Percentiles rank a stretch among this genome's conserved stretches.
Evolutionary conservation across 768 basidiomycete species (phyloP).

Genomic region (Podaxis sp.): DNA sequence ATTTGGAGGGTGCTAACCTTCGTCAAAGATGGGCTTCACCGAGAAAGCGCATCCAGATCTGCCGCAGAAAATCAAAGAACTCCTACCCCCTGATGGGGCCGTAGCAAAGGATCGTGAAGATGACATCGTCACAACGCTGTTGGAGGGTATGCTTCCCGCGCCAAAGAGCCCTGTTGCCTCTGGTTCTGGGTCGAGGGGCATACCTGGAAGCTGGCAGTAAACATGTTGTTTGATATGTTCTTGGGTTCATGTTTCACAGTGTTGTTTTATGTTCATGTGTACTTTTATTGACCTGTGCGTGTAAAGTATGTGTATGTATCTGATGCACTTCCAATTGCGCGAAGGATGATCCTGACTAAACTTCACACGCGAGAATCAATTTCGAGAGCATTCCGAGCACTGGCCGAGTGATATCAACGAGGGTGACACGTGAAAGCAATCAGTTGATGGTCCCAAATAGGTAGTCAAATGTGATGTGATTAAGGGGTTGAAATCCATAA

Average conservation of each 20-base stretch:
- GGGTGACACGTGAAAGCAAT: neutral
- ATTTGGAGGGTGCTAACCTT: slow-evolving; percentile 13
- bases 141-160: slow-evolving; percentile 56
- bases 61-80: slow-evolving; percentile 46
- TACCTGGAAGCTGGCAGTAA: slow-evolving; percentile 49
- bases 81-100: slow-evolving; percentile 42
- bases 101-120: slow-evolving; percentile 60
- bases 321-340: neutral
- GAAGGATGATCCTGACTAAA: neutral
- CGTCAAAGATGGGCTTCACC: slow-evolving; percentile 72
- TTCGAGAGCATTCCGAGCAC: neutral
- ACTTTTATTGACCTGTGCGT: slow-evolving; percentile 1
- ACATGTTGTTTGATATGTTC: neutral
- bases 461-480: slow-evolving; percentile 1
- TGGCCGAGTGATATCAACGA: slow-evolving; percentile 8
- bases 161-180: slow-evolving; percentile 30
- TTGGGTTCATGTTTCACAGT: slow-evolving; percentile 4
- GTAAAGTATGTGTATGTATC: slow-evolving; percentile 5
- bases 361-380: neutral
- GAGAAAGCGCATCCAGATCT: slow-evolving; percentile 54
- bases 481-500: slow-evolving; percentile 2
- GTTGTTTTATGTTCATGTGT: neutral
- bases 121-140: slow-evolving; percentile 60
- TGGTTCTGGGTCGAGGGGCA: slow-evolving; percentile 32
- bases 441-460: neutral